Evolutionary conservation across 2,329 filamentous ascomycete species (phyloP).

Genomic region (Epicoccum nigrum): DNA sequence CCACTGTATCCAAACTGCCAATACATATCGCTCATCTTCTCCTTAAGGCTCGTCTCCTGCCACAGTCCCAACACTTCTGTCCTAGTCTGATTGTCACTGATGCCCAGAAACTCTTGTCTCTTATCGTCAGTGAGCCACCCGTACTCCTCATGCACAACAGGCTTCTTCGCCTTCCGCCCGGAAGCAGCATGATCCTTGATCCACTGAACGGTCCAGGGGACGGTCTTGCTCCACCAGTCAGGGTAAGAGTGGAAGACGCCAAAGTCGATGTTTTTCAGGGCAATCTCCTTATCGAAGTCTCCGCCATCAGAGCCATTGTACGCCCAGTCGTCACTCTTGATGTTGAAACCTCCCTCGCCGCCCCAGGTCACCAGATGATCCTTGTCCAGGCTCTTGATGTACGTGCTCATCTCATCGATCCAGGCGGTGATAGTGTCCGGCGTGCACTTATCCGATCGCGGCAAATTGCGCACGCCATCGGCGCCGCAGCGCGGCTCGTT

Average conservation of each 20-base stretch:
- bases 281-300: conserved; percentile 60
- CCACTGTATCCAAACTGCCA: conserved; percentile 62
- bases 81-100: conserved; percentile 52
- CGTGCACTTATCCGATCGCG: conserved; percentile 38
- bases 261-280: conserved; percentile 59
- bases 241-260: conserved; percentile 63
- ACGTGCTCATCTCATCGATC: conserved; percentile 62
- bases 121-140: conserved; percentile 59
- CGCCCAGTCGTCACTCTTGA: conserved; percentile 38
- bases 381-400: conserved; percentile 59
- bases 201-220: conserved; percentile 61
- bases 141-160: conserved; percentile 63
- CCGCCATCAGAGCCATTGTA: conserved; percentile 56
- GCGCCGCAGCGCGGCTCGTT: conserved; percentile 53
- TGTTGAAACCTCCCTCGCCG: conserved; percentile 52
- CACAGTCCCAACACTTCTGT: conserved; percentile 56
- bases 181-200: conserved; percentile 60
- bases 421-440: conserved; percentile 55
- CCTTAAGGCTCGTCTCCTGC: conserved; percentile 57
- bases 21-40: conserved; percentile 60
- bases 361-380: conserved; percentile 63
- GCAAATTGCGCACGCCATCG: conserved; percentile 35
- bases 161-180: conserved; percentile 54
- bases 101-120: conserved; percentile 55
- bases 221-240: conserved; percentile 61